Evolutionary conservation across 2,329 filamentous ascomycete species (phyloP).

Genomic region (Ophiostoma australiae): DNA sequence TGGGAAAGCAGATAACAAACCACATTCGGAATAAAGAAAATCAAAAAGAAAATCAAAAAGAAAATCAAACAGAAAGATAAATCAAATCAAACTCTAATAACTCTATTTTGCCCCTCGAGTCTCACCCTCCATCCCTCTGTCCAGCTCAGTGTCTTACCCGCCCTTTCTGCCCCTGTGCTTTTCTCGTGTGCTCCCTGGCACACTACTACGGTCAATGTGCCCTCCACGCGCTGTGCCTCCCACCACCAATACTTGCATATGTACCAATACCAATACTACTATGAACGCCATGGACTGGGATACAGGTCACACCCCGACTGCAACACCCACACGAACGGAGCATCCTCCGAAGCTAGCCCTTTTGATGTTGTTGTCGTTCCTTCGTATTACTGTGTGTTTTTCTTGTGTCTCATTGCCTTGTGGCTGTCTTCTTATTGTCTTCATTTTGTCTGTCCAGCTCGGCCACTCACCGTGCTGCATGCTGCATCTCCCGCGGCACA

Average conservation of each 20-base stretch:
- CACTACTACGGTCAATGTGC: too few species aligned
- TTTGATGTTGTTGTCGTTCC: neutral
- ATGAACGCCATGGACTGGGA: neutral
- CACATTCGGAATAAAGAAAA: neutral
- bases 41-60: neutral
- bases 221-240: constrained; percentile 5
- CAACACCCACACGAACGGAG: neutral
- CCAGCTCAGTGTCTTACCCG: neutral
- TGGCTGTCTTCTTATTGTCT: neutral
- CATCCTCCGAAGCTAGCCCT: neutral
- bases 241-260: neutral
- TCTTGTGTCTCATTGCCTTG: neutral
- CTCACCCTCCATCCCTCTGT: neutral
- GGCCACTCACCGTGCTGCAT: neutral
- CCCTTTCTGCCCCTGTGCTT: neutral
- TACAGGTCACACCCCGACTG: neutral
- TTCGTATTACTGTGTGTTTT: too few species aligned
- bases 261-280: neutral
- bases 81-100: neutral
- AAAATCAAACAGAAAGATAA: neutral
- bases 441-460: neutral
- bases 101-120: neutral
- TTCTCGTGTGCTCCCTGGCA: neutral
- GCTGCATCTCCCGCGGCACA: constrained; percentile 11
- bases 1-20: neutral